phyloP scores from a whole-genome alignment of 2,329 filamentous ascomycete species.

The Ceratocystis albifundus region DNA sequence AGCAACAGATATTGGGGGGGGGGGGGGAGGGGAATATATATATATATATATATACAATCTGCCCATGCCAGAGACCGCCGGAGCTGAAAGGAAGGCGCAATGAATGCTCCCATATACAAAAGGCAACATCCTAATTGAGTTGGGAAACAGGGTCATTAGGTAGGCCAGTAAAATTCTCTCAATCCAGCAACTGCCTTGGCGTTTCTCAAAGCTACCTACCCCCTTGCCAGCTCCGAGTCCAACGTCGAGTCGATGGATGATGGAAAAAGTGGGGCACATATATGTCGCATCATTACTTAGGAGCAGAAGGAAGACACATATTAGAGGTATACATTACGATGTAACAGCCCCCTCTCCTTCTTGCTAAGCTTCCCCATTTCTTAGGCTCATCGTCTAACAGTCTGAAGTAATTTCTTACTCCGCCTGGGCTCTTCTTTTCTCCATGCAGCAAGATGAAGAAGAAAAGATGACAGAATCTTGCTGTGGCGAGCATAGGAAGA shows the following conservation, averaged over 20 bases:
- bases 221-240: not conserved
- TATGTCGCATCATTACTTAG: not conserved
- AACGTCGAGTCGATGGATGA: not conserved
- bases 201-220: not conserved
- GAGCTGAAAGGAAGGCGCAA: too few species aligned
- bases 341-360: not conserved
- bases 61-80: too few species aligned
- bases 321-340: too few species aligned
- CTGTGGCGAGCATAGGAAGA: not conserved
- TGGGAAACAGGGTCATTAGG: not conserved
- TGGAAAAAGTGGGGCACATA: not conserved
- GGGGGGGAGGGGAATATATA: too few species aligned
- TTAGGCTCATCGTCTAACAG: not conserved
- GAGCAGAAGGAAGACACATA: too few species aligned
- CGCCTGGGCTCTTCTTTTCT: not conserved
- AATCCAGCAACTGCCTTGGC: not conserved
- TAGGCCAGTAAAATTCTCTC: not conserved
- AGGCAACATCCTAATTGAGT: too few species aligned
- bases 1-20: too few species aligned
- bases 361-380: not conserved
- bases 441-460: conserved; percentile 18
- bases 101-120: too few species aligned
- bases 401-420: not conserved
- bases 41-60: too few species aligned
- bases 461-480: not conserved